Percentiles rank a stretch among this genome's conserved stretches.
These are phyloP conservation scores for Fusarium bactridioides DNA, from an alignment of 2,329 filamentous ascomycete genomes.

Conservation along the genomic window DNA sequence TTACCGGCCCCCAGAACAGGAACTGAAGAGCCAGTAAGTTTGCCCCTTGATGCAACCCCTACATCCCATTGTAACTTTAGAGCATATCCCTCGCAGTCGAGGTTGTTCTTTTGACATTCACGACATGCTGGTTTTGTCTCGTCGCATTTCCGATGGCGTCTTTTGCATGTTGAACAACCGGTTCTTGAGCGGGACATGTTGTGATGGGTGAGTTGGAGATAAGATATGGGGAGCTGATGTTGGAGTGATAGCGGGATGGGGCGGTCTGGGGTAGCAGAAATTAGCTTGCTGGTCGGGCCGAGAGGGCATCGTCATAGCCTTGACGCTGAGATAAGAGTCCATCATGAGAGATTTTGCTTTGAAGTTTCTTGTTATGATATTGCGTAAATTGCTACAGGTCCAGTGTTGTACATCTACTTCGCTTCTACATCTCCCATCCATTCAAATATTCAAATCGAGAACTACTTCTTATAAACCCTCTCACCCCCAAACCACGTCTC, in stretches of 20 bases:
- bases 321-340: not conserved
- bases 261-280: conserved; percentile 14
- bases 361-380: not conserved
- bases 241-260: not conserved
- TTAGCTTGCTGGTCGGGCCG: not conserved
- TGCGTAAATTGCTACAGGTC: not conserved
- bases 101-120: conserved; percentile 12
- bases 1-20: not conserved
- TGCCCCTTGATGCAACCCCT: conserved; percentile 19
- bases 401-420: not conserved
- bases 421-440: no score
- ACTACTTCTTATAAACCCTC: not conserved
- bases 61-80: conserved; percentile 26
- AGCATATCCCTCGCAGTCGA: conserved; percentile 25
- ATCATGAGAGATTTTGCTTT: not conserved
- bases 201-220: not conserved
- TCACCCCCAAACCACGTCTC: conserved; percentile 25
- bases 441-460: no score
- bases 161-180: conserved; percentile 32
- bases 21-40: conserved; percentile 9
- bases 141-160: conserved; percentile 34
- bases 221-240: not conserved
- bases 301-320: not conserved
- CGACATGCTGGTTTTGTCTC: conserved; percentile 24
- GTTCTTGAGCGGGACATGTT: conserved; percentile 29